phyloP scores from a whole-genome alignment of 805 yeast species.

The Saccharomycopsis schoenii region DNA sequence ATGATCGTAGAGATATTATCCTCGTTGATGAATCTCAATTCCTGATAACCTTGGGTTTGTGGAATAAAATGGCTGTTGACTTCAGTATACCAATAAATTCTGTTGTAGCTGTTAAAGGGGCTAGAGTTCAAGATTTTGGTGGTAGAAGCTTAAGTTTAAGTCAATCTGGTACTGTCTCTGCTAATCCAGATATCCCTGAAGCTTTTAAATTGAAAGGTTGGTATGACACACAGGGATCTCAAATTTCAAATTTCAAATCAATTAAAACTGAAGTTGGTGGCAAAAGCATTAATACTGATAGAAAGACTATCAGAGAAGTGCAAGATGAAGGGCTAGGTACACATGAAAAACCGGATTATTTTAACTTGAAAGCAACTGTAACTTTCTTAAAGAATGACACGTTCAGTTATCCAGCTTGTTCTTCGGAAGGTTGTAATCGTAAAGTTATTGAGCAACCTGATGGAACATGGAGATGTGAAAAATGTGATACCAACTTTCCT shows the following conservation, averaged over 20 bases:
- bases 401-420: conserved; percentile 86
- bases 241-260: conserved; percentile 40
- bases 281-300: conserved; percentile 32
- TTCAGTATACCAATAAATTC: conserved; percentile 67
- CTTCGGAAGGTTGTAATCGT: conserved; percentile 64
- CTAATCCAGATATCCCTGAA: conserved; percentile 84
- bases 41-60: conserved; percentile 70
- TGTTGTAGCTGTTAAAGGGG: conserved; percentile 88
- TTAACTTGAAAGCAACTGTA: conserved; percentile 64
- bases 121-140: conserved; percentile 76
- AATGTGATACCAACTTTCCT: conserved; percentile 62
- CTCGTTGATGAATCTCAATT: conserved; percentile 79
- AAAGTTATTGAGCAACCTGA: conserved; percentile 68
- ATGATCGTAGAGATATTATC: conserved; percentile 81
- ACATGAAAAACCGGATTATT: conserved; percentile 72
- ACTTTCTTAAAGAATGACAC: conserved; percentile 63
- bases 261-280: conserved; percentile 44
- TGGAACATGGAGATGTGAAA: conserved; percentile 88
- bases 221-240: conserved; percentile 76
- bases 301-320: conserved; percentile 60
- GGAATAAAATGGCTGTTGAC: conserved; percentile 82
- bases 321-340: conserved; percentile 60
- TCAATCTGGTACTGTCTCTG: conserved; percentile 61
- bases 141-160: conserved; percentile 79
- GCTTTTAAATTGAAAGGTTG: conserved; percentile 88